phyloP scores from a whole-genome alignment of 768 basidiomycete species.

The Cystobasidium ongulense region DNA sequence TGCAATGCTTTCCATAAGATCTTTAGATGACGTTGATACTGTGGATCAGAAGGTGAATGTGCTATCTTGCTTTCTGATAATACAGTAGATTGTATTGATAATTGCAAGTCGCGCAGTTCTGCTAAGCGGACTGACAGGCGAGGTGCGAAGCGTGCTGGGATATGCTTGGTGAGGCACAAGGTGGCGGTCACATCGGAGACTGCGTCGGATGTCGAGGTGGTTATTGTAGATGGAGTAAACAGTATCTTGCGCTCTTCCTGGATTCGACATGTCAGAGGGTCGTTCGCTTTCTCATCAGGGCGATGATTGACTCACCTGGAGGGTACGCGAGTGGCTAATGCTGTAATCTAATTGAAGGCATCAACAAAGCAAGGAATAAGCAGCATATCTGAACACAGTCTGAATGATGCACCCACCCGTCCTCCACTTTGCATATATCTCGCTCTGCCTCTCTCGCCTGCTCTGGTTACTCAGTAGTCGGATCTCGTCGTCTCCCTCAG shows the following conservation, averaged over 20 bases:
- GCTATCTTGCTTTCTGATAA: background rate
- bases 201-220: background rate
- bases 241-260: background rate
- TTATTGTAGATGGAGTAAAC: background rate
- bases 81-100: background rate
- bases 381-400: background rate
- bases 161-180: background rate
- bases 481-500: background rate
- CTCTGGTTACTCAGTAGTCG: background rate
- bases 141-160: background rate
- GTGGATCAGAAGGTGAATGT: background rate
- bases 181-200: background rate
- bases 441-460: background rate
- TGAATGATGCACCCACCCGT: slow-evolving; percentile 12
- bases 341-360: slow-evolving; percentile 6
- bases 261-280: background rate
- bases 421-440: slow-evolving; percentile 1
- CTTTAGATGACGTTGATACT: background rate
- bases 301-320: slow-evolving; percentile 1
- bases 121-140: background rate
- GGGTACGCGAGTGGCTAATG: slow-evolving; percentile 13
- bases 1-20: background rate
- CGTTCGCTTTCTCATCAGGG: too few relatives aligned
- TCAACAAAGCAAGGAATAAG: background rate
- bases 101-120: background rate